phyloP scores from a whole-genome alignment of 2,329 filamentous ascomycete genomes.

The Hysterium pulicare region DNA sequence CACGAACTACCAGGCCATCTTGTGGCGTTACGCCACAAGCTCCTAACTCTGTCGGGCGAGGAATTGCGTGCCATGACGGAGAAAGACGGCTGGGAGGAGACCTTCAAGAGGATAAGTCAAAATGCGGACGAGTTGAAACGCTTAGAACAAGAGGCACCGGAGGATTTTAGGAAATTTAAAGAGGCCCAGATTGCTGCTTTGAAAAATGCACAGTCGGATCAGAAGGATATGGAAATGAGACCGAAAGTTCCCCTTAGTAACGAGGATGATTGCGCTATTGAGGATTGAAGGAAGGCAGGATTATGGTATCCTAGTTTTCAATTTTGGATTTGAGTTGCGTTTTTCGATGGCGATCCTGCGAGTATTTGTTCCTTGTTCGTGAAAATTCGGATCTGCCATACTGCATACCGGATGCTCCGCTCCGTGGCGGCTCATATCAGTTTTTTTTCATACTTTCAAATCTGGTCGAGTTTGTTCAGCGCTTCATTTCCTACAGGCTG shows the following conservation, averaged over 20 bases:
- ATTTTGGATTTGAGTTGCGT: no score
- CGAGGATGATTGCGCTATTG: slow-evolving; percentile 13
- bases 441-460: no score
- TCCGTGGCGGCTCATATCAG: no score
- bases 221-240: background rate
- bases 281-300: slow-evolving; percentile 8
- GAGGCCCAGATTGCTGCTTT: slow-evolving; percentile 38
- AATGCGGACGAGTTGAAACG: slow-evolving; percentile 65
- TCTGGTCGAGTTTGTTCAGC: no score
- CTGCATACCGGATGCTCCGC: no score
- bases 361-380: no score
- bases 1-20: slow-evolving; percentile 41
- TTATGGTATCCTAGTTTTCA: background rate
- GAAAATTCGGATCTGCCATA: no score
- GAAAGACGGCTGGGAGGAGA: slow-evolving; percentile 58
- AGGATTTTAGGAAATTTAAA: slow-evolving; percentile 29
- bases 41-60: slow-evolving; percentile 61
- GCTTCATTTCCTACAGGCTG: no score
- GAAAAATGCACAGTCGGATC: slow-evolving; percentile 20
- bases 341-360: no score
- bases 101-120: slow-evolving; percentile 60
- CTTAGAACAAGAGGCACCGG: slow-evolving; percentile 47
- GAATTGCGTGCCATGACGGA: slow-evolving; percentile 53
- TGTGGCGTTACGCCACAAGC: slow-evolving; percentile 57
- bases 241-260: background rate